Conservation (phyloP, 768 basidiomycete species). For the Dioszegia crocea region DNA sequence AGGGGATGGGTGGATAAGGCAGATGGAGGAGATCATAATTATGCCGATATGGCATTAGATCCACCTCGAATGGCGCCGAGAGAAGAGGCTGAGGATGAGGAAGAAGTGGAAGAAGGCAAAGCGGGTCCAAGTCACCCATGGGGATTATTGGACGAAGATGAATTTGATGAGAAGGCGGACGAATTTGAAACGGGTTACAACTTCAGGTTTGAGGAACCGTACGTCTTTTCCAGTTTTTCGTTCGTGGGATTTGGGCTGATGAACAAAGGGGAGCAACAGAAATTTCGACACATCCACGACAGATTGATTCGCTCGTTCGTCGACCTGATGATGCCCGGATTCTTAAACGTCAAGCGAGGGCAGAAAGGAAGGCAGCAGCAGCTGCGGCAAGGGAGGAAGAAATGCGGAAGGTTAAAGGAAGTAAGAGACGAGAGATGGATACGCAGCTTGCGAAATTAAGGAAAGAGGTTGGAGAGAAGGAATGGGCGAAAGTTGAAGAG, state of each 20-base stretch:
- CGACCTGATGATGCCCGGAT: slow-evolving; percentile 72
- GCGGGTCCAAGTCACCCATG: slow-evolving; percentile 43
- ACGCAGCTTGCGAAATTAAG: slow-evolving; percentile 76
- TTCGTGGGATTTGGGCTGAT: neutral
- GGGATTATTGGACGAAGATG: slow-evolving; percentile 53
- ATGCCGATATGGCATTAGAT: neutral
- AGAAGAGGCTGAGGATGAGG: slow-evolving; percentile 53
- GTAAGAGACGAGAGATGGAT: slow-evolving; percentile 56
- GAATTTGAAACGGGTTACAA: slow-evolving; percentile 95
- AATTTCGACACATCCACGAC: slow-evolving; percentile 73
- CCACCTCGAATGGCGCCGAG: slow-evolving; percentile 64
- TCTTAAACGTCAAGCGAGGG: slow-evolving; percentile 72
- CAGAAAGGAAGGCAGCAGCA: slow-evolving; percentile 60
- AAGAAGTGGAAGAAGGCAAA: slow-evolving; percentile 25
- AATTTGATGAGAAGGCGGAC: slow-evolving; percentile 84
- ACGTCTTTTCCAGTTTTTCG: slow-evolving; percentile 48
- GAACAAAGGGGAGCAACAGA: slow-evolving; percentile 59
- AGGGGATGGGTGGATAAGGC: slow-evolving; percentile 93
- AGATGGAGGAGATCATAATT: slow-evolving; percentile 29
- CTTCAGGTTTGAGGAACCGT: slow-evolving; percentile 96
- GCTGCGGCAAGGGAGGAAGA: slow-evolving; percentile 59
- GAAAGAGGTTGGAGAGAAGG: slow-evolving; percentile 60
- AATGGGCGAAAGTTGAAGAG: slow-evolving; percentile 58
- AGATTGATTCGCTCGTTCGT: slow-evolving; percentile 52
- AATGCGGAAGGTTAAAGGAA: slow-evolving; percentile 67